Evolutionary conservation across 23 red algal genomes (phyloP).

Genomic region (Agarophyton chilense): DNA sequence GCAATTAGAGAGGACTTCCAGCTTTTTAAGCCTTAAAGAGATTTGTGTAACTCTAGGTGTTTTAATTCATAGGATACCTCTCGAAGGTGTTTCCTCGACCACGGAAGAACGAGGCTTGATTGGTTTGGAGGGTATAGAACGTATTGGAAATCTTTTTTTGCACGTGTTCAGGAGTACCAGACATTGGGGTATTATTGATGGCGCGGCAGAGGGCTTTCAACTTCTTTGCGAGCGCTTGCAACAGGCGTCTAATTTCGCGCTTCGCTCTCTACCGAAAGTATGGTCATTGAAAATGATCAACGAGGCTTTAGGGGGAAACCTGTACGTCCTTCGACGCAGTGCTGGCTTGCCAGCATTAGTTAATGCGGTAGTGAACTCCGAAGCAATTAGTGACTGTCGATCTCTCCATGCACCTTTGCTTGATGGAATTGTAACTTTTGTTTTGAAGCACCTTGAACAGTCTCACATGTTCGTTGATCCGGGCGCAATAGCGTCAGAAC

Average conservation of each 20-base stretch:
- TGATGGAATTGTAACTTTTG: neutral
- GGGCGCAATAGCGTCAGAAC: neutral
- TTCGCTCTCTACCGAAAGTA: conserved; percentile 32
- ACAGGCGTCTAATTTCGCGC: neutral
- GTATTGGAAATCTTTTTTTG: conserved; percentile 32
- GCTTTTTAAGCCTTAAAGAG: conserved; percentile 55
- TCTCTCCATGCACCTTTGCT: conserved; percentile 59
- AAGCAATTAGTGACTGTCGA: conserved; percentile 1
- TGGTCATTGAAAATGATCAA: conserved; percentile 11
- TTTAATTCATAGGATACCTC: conserved; percentile 11
- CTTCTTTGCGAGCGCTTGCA: conserved; percentile 48
- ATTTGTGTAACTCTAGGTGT: conserved; percentile 53
- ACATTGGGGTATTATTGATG: conserved; percentile 65
- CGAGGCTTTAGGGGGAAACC: conserved; percentile 13
- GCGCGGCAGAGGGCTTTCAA: conserved; percentile 58
- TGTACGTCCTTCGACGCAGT: conserved; percentile 66
- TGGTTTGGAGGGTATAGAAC: neutral
- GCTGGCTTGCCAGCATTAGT: conserved; percentile 53
- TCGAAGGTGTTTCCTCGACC: neutral
- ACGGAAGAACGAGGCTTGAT: neutral
- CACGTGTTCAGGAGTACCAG: conserved; percentile 41
- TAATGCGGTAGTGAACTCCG: conserved; percentile 34
- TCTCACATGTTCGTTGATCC: conserved; percentile 2
- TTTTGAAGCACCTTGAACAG: conserved; percentile 38
- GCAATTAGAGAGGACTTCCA: conserved; percentile 46